Base-by-base conservation (phyloP, 306 rosid species). In the Vachellia collinsii region DNA sequence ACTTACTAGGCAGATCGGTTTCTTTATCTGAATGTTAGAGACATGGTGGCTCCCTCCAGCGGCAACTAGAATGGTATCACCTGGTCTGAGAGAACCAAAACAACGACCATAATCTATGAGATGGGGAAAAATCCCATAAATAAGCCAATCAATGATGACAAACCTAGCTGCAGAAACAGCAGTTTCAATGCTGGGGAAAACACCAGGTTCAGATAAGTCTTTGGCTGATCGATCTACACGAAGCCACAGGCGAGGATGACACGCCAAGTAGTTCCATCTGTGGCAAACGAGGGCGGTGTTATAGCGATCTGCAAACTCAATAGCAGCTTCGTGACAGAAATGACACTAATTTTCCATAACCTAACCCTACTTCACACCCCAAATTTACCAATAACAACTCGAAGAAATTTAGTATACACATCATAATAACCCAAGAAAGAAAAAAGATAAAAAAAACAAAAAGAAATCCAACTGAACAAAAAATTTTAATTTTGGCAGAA, bases 221-320 rank as follows among this genome's bases (percentile, higher is more conserved):
- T 89, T 91, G 74, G 86, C 85, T 0, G 96, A 90, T 76, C 94
- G 88, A 79, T 95, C 99, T 58, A 95, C 99, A 75, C 99, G 90
- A 72, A 95, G 90, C 99, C 99, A 95, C 66, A 91, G 74, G 42
- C 92, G 94, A 85, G 98, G 99, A 79, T 95, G 98, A 86, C 99
- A 95, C 8, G 98, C 97, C 92, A 95, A 83, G 89, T 88, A 89
- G 70, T 86, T 87, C 97, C 97, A 95, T 91, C 97, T 95, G 99
- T 86, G 92, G 99, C 98, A 95, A 93, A 93, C 99, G 93, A 95
- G 97, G 93, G 99, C 99, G 85, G 98, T 81, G 93, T 95, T 93
- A 95, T 93, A 91, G 92, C 98, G 97, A 93, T 95, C 99, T 95
- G 99, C 99, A 95, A 90, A 87, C 97, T 90, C 99, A 90, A 89